Percentiles rank a stretch among this genome's conserved stretches.
Conservation (phyloP, 2,329 filamentous ascomycete species). For the Cercospora citrullina region DNA sequence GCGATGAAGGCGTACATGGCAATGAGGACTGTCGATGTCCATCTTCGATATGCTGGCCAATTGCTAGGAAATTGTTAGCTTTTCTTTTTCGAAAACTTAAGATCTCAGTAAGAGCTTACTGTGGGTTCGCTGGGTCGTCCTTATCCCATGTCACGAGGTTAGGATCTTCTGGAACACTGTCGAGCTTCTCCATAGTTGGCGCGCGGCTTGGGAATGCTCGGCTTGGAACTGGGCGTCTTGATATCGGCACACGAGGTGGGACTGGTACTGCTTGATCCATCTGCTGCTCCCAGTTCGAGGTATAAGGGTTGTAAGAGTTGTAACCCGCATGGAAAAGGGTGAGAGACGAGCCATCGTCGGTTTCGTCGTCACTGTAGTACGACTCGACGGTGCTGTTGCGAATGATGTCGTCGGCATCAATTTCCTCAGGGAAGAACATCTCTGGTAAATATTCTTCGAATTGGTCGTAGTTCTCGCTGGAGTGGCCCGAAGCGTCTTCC, state of each 20-base stretch:
- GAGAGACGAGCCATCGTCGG: conserved; percentile 16
- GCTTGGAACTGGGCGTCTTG: conserved; percentile 18
- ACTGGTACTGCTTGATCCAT: conserved; percentile 6
- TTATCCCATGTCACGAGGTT: conserved; percentile 47
- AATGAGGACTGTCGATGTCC: conserved; percentile 46
- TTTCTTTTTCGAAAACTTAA: too few species aligned
- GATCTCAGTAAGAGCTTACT: conserved; percentile 18
- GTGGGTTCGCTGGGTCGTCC: conserved; percentile 46
- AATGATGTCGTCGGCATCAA: conserved; percentile 7
- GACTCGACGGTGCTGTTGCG: conserved; percentile 20
- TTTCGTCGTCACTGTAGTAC: conserved; percentile 18
- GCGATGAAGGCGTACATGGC: conserved; percentile 39
- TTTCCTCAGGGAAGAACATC: conserved; percentile 5
- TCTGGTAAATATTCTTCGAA: conserved; percentile 7
- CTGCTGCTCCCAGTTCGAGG: conserved; percentile 10
- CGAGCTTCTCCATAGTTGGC: conserved; percentile 13
- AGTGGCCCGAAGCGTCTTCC: conserved; percentile 1
- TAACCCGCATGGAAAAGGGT: conserved; percentile 22
- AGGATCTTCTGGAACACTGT: conserved; percentile 22
- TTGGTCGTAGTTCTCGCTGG: conserved; percentile 1
- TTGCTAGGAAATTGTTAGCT: conserved; percentile 22
- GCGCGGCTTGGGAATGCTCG: conserved; percentile 15
- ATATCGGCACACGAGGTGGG: conserved; percentile 13
- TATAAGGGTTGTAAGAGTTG: conserved; percentile 2
- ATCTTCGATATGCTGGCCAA: conserved; percentile 43